Percentiles rank a stretch among this genome's conserved stretches.
Evolutionary conservation across 2,329 filamentous ascomycete genomes (phyloP).

Genomic region (Diplodia scrobiculata): DNA sequence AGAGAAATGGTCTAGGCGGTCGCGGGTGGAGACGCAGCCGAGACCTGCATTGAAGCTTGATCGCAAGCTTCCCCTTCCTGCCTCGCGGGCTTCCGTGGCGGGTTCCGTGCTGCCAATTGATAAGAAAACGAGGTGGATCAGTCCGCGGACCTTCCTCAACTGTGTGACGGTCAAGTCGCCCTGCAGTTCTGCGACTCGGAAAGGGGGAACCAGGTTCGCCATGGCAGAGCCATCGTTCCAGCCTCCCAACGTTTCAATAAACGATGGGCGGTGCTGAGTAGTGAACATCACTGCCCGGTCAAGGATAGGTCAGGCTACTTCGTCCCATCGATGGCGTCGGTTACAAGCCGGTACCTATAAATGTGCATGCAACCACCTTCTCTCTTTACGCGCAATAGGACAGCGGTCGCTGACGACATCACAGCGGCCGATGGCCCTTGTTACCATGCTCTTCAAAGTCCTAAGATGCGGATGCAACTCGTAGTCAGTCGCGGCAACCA

Average conservation of each 20-base stretch:
- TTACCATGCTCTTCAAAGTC: neutral
- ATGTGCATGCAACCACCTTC: neutral
- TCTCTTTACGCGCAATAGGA: neutral
- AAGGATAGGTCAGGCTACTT: neutral
- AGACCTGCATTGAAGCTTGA: neutral
- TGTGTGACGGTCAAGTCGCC: neutral
- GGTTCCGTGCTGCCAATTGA: conserved; percentile 6
- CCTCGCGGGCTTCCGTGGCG: neutral
- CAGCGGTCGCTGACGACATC: neutral
- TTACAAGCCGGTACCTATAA: neutral
- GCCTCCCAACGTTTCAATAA: neutral
- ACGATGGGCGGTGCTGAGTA: neutral
- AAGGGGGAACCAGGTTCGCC: neutral
- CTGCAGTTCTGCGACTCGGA: neutral
- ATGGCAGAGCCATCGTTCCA: neutral
- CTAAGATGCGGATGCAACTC: neutral
- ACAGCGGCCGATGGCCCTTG: neutral
- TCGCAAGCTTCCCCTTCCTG: conserved; percentile 1
- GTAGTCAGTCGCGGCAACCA: neutral
- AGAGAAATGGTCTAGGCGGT: neutral
- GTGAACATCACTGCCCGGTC: neutral
- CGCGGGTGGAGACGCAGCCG: neutral
- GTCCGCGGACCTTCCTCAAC: neutral
- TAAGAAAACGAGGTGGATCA: conserved; percentile 1
- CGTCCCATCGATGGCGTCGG: neutral